Evolutionary conservation across 1,139 yeast species (phyloP).

Genomic region (Arxiozyma slooffiae): DNA sequence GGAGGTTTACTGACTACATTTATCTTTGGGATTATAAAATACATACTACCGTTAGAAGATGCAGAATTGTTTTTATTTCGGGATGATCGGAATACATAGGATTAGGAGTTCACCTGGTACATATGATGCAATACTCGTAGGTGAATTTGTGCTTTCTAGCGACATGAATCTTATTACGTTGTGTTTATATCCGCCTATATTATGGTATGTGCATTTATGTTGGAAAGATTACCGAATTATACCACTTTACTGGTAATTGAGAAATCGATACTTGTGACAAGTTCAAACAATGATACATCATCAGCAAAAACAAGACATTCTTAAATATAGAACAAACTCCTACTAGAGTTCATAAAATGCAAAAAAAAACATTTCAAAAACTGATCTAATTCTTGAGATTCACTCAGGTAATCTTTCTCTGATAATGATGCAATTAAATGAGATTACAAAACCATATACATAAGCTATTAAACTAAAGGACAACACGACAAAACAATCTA

Average conservation of each 20-base stretch:
- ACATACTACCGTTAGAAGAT: conserved; percentile 60
- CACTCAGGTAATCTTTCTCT: too few relatives aligned
- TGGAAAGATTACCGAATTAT: conserved; percentile 2
- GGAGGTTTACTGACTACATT: conserved; percentile 76
- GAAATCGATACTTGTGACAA: not conserved
- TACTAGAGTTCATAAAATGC: not conserved
- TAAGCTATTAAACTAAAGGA: too few relatives aligned
- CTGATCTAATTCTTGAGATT: not conserved
- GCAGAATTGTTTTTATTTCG: conserved; percentile 59
- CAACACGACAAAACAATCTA: too few relatives aligned
- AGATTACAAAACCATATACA: too few relatives aligned
- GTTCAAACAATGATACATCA: not conserved
- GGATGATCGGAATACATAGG: conserved; percentile 72
- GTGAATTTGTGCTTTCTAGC: conserved; percentile 56
- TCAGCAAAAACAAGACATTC: not conserved
- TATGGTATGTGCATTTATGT: conserved; percentile 6
- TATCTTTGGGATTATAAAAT: conserved; percentile 74
- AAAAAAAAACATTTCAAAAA: not conserved
- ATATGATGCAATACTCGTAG: conserved; percentile 86
- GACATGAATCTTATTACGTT: conserved; percentile 44
- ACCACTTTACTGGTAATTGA: not conserved
- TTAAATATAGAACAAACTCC: not conserved
- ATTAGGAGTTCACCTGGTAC: conserved; percentile 97
- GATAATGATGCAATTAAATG: too few relatives aligned
- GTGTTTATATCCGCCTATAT: conserved; percentile 10